Evolutionary conservation across 2,329 filamentous ascomycete genomes (phyloP).

Genomic region (Fusarium keratoplasticum): DNA sequence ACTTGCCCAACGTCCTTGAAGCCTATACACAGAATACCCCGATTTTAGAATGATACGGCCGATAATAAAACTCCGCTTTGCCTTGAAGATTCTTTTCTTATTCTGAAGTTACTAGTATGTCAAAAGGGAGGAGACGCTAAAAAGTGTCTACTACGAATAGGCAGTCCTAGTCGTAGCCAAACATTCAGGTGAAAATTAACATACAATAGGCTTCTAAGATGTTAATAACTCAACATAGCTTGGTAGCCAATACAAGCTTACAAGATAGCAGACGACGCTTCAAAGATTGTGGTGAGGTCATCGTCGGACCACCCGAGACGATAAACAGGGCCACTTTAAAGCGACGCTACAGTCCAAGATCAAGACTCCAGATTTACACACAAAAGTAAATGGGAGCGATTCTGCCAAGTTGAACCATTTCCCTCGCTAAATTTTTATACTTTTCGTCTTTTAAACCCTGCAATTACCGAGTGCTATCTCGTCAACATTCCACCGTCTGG

Average conservation of each 20-base stretch:
- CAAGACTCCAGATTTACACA: neutral
- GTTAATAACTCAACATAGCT: too few relatives aligned
- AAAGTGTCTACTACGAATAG: too few relatives aligned
- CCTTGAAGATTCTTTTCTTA: neutral
- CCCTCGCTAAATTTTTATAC: neutral
- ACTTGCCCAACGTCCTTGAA: neutral
- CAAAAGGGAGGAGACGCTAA: too few relatives aligned
- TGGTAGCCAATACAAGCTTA: neutral
- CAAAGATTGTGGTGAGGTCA: neutral
- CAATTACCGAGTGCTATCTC: neutral
- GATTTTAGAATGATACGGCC: neutral
- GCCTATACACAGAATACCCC: neutral
- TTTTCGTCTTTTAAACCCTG: neutral
- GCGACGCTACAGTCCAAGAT: neutral
- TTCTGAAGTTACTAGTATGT: neutral
- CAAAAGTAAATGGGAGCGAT: neutral
- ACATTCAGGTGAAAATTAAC: too few relatives aligned
- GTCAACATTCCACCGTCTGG: neutral
- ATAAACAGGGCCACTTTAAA: neutral
- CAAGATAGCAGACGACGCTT: neutral
- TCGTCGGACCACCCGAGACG: neutral
- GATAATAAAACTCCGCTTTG: neutral
- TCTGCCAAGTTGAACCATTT: neutral
- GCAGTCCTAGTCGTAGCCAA: too few relatives aligned
- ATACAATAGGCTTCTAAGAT: too few relatives aligned